Percentiles rank a stretch among this genome's conserved stretches.
Conservation (phyloP, 192 early-diverging fungal species). For the Backusella morwellensis region DNA sequence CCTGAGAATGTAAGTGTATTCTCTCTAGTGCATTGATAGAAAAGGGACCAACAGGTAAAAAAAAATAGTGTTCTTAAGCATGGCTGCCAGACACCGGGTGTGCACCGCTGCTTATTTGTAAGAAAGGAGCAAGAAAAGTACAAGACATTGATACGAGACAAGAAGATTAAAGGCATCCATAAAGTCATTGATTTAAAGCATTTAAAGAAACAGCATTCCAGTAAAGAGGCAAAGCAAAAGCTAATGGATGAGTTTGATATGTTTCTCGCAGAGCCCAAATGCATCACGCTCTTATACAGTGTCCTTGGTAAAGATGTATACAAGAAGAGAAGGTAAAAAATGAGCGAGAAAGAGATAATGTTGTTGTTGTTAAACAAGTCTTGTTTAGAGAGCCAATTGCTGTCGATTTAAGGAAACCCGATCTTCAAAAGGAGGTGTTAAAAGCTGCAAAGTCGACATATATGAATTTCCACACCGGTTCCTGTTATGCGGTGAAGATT, state of each 20-base stretch:
- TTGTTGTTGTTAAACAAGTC: background rate
- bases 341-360: background rate
- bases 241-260: slow-evolving; percentile 76
- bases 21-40: too few species aligned
- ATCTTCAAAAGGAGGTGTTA: slow-evolving; percentile 63
- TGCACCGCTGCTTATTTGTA: slow-evolving; percentile 84
- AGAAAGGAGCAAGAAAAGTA: slow-evolving; percentile 82
- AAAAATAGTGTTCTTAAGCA: slow-evolving; percentile 47
- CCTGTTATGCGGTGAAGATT: slow-evolving; percentile 59
- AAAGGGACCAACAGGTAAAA: too few species aligned
- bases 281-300: slow-evolving; percentile 71
- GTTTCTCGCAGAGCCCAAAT: slow-evolving; percentile 85
- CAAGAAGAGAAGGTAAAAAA: slow-evolving; percentile 74
- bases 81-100: slow-evolving; percentile 59
- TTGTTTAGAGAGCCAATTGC: slow-evolving; percentile 64
- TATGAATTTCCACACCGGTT: slow-evolving; percentile 32
- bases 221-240: slow-evolving; percentile 78
- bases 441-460: slow-evolving; percentile 62
- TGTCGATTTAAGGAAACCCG: slow-evolving; percentile 57
- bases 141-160: slow-evolving; percentile 67
- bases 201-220: slow-evolving; percentile 74
- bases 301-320: slow-evolving; percentile 77
- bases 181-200: slow-evolving; percentile 80
- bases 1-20: slow-evolving; percentile 12
- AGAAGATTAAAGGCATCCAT: slow-evolving; percentile 60